These are phyloP conservation scores for Myxozyma neotropica DNA, from an alignment of 805 yeast genomes.

Conservation along the genomic window DNA sequence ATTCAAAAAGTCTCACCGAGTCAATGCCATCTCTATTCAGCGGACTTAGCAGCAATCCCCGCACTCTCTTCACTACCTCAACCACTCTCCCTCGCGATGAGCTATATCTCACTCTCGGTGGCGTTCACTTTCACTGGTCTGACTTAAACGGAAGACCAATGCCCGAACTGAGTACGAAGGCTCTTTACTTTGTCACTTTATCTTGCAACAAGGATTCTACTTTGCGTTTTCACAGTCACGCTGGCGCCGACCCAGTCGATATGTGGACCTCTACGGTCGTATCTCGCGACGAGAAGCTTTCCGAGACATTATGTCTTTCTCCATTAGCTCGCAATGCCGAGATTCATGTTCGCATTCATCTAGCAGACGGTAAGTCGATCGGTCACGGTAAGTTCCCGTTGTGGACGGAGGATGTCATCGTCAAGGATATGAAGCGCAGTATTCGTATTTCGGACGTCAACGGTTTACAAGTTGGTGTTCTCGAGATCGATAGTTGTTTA, in stretches of 20 bases:
- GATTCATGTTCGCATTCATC: conserved; percentile 57
- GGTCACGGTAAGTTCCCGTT: conserved; percentile 59
- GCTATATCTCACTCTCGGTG: conserved; percentile 27
- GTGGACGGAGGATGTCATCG: conserved; percentile 37
- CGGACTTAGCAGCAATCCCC: conserved; percentile 14
- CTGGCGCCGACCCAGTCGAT: conserved; percentile 12
- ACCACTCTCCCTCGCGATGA: conserved; percentile 27
- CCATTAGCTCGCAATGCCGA: conserved; percentile 59
- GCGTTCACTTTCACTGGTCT: conserved; percentile 17
- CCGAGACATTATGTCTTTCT: conserved; percentile 67
- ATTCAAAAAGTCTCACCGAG: conserved; percentile 16
- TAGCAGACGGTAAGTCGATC: conserved; percentile 58
- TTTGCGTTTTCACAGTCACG: conserved; percentile 8
- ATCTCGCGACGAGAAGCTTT: conserved; percentile 67
- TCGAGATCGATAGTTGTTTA: conserved; percentile 17
- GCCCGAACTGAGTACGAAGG: conserved; percentile 8
- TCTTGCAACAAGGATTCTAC: conserved; percentile 11
- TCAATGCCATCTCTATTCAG: conserved; percentile 21
- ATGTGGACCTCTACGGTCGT: conserved; percentile 62
- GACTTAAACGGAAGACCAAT: neutral
- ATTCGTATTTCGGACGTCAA: conserved; percentile 3
- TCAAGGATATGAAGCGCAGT: conserved; percentile 17
- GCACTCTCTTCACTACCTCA: conserved; percentile 23
- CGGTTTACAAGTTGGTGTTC: conserved; percentile 12
- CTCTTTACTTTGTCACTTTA: conserved; percentile 22